Evolutionary conservation across 1,139 yeast species (phyloP).

Genomic region (Yamadazyma pseudoaaseri): DNA sequence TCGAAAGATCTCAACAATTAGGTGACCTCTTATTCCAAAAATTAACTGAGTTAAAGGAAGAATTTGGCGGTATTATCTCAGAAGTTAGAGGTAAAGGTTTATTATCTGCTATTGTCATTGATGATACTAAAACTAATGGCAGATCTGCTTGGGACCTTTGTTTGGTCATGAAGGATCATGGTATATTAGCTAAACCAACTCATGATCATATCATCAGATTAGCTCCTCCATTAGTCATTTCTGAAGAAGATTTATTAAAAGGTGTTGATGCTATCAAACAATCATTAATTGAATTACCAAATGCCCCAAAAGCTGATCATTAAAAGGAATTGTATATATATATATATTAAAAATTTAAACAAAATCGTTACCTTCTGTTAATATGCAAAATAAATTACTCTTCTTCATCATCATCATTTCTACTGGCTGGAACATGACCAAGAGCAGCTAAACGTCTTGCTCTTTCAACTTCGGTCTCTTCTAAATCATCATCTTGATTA

Average conservation of each 20-base stretch:
- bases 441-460: constrained; percentile 80
- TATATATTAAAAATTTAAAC: neutral
- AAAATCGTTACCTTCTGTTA: constrained; percentile 51
- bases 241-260: constrained; percentile 78
- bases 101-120: constrained; percentile 88
- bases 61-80: constrained; percentile 70
- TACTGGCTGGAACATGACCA: constrained; percentile 47
- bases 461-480: constrained; percentile 70
- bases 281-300: constrained; percentile 61
- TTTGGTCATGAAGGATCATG: constrained; percentile 80
- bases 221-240: constrained; percentile 93
- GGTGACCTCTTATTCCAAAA: constrained; percentile 74
- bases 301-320: constrained; percentile 45
- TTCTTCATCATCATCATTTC: constrained; percentile 58
- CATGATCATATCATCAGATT: constrained; percentile 94
- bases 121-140: constrained; percentile 79
- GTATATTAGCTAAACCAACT: constrained; percentile 94
- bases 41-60: constrained; percentile 57
- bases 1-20: constrained; percentile 69
- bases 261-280: constrained; percentile 74
- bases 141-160: constrained; percentile 97
- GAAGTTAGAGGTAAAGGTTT: constrained; percentile 95
- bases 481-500: constrained; percentile 12
- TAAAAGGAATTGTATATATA: constrained; percentile 15
- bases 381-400: constrained; percentile 34